Base-by-base conservation (phyloP, 2,329 filamentous ascomycete genomes). In the Oidium heveae region DNA sequence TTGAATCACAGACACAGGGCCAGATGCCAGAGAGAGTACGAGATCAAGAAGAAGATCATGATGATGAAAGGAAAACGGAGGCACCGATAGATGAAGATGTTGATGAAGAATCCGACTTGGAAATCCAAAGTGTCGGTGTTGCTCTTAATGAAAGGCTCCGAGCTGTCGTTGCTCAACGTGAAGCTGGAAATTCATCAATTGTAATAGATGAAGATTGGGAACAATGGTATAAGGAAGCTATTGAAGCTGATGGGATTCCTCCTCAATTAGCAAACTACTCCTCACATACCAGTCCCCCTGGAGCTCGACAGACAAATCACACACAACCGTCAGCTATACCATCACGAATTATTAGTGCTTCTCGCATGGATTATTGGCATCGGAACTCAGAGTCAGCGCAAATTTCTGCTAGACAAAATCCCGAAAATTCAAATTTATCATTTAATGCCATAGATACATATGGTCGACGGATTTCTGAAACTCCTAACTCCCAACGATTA, bases 131-230 rank as follows among this genome's bases (percentile, higher is more conserved):
- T 60, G 74, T 83, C 3, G 80, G 79, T 5, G 69, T 77, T 53
- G 72, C 72, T 51, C 66, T 80, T 54, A 83, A 84, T 61, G 72
- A 80, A 63, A 74, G 75, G n/a, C 73, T 84, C 24, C 71, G 77
- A 53, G 75, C 77, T 57, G 75, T 77, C 51, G 79, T 77, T 8
- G 79, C 78, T 16, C 72, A 76, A 50, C 74, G 77, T 55, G 76
- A 80, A 58, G 74, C 76, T 4, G 79, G 78, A 46, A 75, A 79
- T 58, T 67, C 67, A 33, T 72, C 73, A 16, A 71, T 74, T 50
- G 72, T 76, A 28, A 71, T 84, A 59, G 80, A 84, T 62, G 79
- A 82, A 58, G 79, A 81, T 61, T 84, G 79, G 79, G 81, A 85
- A 65, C 79, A 82, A 64, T 85, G 80, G 75, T 69, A 84, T 57